Percentiles rank a stretch among this genome's conserved stretches.
phyloP scores from a whole-genome alignment of 306 rosid genomes.

The Quercus ilex region DNA sequence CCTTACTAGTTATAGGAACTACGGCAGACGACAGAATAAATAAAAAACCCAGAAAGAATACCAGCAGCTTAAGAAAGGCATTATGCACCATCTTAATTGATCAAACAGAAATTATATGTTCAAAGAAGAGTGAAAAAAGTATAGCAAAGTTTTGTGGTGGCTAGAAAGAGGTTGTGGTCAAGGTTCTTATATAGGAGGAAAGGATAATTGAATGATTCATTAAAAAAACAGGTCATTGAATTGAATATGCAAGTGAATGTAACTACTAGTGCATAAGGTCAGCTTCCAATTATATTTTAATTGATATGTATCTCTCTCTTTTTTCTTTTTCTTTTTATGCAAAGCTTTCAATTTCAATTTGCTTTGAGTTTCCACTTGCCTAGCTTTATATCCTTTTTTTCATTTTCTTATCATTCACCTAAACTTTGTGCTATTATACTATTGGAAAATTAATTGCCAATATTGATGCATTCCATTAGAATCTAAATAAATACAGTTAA shows the following conservation, averaged over 20 bases:
- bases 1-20: constrained; percentile 40
- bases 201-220: too few species aligned
- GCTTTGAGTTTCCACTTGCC: background rate
- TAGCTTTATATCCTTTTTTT: background rate
- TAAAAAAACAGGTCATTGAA: background rate
- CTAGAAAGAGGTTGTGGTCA: background rate
- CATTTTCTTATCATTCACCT: background rate
- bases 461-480: too few species aligned
- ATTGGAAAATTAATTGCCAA: background rate
- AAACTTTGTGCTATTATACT: background rate
- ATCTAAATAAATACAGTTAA: too few species aligned
- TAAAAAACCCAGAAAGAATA: constrained; percentile 27
- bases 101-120: constrained; percentile 5
- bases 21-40: constrained; percentile 24
- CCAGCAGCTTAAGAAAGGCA: constrained; percentile 1
- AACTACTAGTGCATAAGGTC: background rate
- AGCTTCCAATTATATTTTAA: background rate
- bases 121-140: background rate
- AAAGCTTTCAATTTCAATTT: background rate
- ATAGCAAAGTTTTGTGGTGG: background rate
- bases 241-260: background rate
- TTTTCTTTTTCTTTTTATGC: background rate
- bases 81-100: constrained; percentile 23
- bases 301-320: background rate
- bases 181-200: background rate